Evolutionary conservation across 1,284 basidiomycete species (phyloP).

Genomic region (Golubevia pallescens): DNA sequence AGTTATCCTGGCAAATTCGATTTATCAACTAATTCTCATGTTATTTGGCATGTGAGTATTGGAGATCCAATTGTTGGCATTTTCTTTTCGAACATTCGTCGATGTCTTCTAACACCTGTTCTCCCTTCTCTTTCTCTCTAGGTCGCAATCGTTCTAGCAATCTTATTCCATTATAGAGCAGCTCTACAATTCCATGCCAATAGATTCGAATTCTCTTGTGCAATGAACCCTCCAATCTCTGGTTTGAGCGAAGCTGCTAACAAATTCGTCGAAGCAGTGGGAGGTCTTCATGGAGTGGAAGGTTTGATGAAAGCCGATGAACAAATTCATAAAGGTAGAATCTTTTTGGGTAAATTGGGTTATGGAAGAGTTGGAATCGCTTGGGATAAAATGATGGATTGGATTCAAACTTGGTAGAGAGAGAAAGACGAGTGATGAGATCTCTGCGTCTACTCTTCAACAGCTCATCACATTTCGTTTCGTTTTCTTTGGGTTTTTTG

Average conservation of each 20-base stretch:
- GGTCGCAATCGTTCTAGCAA: conserved; percentile 24
- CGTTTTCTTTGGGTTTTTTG: no score
- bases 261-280: conserved; percentile 31
- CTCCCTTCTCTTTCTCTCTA: no score
- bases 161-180: conserved; percentile 53
- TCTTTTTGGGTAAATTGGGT: conserved; percentile 33
- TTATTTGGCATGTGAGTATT: conserved; percentile 60
- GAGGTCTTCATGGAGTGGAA: conserved; percentile 37
- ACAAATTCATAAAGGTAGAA: conserved; percentile 37
- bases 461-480: no score
- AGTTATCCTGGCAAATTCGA: conserved; percentile 54
- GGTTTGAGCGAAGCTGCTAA: conserved; percentile 2
- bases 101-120: neutral
- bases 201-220: conserved; percentile 54
- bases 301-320: conserved; percentile 41
- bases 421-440: no score
- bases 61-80: conserved; percentile 10
- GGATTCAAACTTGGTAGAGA: conserved; percentile 14
- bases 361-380: conserved; percentile 37
- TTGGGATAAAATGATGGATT: conserved; percentile 42
- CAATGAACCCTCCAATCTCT: neutral
- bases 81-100: neutral
- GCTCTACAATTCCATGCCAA: conserved; percentile 48
- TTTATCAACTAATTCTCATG: conserved; percentile 55
- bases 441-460: no score